Evolutionary conservation across 2,329 filamentous ascomycete species (phyloP), one percentile per base, ranked within the genome.

Genomic region (Pestalotiopsis sp.): DNA sequence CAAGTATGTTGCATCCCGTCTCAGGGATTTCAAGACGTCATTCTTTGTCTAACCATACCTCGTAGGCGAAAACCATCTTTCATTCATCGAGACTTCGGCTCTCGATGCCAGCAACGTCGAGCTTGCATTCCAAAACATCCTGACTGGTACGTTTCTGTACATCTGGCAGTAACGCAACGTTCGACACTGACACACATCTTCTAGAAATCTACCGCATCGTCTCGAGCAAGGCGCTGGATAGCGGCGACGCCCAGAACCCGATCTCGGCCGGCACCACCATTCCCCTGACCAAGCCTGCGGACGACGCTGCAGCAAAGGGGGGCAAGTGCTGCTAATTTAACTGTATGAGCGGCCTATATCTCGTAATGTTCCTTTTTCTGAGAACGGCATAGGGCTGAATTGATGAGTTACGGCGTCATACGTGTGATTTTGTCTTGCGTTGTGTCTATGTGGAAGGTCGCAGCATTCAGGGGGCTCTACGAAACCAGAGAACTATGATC

Each of bases 201-300:
- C 7, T 79, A 97, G 96, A 99, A 87, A 99, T 99, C 85, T 99
- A 98, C 88, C 93, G 94, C 78, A 99, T 99, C 76, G 96, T 99
- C 72, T 98, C 95, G 67, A 96, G 92, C 88, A 98, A 98, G 88
- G 94, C 94, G 56, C 90, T 98, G 76, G 95, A 98, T 80, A 93
- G 92, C 78, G 94, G 97, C 75, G 88, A 89, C 70, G 87, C 91
- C 71, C 92, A 93, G 79, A 91, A 92, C 77, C 91, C 92, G 73
- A 92, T 96, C 76, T 90, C 90, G 73, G 89, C 92, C 73, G 92
- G 93, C 76, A 91, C 89, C 75, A 94, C 92, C 80, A 92, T 98
- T 77, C 91, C 94, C 72, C 91, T 97, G 76, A 95, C 89, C 87
- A 94, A 95, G 83, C 89, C 93, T 64, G 89, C 92, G 73, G 93